Percentiles rank a stretch among this genome's conserved stretches.
Conservation (phyloP, 129 eudicot genomes). For the Pseudognaphalium luteoalbum region DNA sequence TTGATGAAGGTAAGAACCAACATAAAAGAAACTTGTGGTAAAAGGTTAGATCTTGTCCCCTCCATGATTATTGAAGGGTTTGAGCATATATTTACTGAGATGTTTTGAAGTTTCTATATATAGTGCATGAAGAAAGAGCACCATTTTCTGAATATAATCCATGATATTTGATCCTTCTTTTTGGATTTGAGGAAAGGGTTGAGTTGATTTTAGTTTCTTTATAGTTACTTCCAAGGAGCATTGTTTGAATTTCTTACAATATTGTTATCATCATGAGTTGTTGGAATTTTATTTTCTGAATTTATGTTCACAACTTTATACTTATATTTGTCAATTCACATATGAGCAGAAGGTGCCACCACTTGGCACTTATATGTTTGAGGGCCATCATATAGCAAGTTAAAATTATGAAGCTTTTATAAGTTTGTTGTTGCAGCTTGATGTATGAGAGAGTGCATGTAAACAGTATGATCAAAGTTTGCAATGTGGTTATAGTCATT, state of each 20-base stretch:
- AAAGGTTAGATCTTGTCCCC: constrained; percentile 18
- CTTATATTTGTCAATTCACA: background rate
- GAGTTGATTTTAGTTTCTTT: background rate
- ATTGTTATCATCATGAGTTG: background rate
- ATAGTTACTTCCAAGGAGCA: constrained; percentile 18
- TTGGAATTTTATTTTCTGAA: background rate
- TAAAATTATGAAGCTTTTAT: background rate
- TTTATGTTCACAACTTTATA: background rate
- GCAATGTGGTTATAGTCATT: too few species aligned
- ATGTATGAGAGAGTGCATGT: background rate
- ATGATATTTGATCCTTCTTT: background rate
- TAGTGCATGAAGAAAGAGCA: background rate
- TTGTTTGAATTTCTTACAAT: constrained; percentile 15
- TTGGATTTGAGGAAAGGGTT: constrained; percentile 11
- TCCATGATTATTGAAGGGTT: constrained; percentile 31
- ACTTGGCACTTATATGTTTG: background rate
- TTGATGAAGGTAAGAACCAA: constrained; percentile 25
- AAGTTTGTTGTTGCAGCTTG: background rate
- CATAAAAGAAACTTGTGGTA: constrained; percentile 14
- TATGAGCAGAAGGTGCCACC: background rate
- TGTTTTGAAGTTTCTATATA: background rate
- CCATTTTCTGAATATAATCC: background rate
- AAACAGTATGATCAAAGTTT: background rate
- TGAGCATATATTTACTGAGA: constrained; percentile 18
- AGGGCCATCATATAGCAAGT: background rate